A percentile compares a stretch with the other conserved stretches of the same genome.
phyloP scores from a whole-genome alignment of 192 early-diverging fungal species.

The Coemansia asiatica region DNA sequence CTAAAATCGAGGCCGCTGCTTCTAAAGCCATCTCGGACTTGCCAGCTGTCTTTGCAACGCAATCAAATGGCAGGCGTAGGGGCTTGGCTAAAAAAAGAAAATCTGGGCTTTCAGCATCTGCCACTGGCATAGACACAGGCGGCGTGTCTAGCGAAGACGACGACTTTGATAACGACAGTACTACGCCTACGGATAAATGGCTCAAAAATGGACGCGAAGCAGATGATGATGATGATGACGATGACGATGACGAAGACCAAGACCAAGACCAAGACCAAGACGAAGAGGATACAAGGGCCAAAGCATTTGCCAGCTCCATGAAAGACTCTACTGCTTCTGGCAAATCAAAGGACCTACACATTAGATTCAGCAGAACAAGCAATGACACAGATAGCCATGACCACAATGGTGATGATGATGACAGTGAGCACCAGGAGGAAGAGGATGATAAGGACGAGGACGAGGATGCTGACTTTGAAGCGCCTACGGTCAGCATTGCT shows the following conservation, averaged over 20 bases:
- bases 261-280: background rate
- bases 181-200: background rate
- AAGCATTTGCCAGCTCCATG: background rate
- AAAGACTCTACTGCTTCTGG: background rate
- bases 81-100: background rate
- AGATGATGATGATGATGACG: background rate
- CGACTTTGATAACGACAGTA: background rate
- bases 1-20: constrained; percentile 3
- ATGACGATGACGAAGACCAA: background rate
- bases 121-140: background rate
- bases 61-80: background rate
- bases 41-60: background rate
- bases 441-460: constrained; percentile 29
- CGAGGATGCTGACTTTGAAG: constrained; percentile 53
- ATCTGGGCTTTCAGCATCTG: background rate
- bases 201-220: too few relatives aligned
- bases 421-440: constrained; percentile 6
- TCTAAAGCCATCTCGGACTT: background rate
- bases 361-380: background rate
- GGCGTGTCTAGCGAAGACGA: constrained; percentile 5
- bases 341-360: background rate
- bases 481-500: constrained; percentile 19
- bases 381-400: background rate
- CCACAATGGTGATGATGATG: background rate
- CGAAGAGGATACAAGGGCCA: background rate